Conservation (phyloP, 1,284 basidiomycete species). For the Apiotrichum mycotoxinovorans region DNA sequence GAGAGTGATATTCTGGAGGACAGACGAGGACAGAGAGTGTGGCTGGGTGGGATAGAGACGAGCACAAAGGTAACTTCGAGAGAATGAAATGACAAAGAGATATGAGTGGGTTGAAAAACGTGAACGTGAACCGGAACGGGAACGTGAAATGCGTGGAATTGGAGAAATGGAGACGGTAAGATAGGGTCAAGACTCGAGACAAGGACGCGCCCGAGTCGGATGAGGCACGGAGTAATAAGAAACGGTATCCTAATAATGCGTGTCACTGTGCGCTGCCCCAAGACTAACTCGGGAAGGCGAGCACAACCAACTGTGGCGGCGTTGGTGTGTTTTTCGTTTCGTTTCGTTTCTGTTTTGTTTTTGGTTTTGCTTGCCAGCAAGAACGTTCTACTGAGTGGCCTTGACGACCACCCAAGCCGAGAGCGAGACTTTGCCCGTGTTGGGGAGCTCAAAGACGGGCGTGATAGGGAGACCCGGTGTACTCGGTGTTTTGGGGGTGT, state of each 20-base stretch:
- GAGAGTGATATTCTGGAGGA: not conserved
- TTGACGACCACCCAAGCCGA: conserved; percentile 16
- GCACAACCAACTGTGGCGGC: not conserved
- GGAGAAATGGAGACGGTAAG: too few relatives aligned
- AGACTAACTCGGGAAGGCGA: too few relatives aligned
- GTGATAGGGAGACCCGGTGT: conserved; percentile 55
- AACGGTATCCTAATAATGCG: not conserved
- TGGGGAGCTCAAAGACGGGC: not conserved
- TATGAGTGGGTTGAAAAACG: too few relatives aligned
- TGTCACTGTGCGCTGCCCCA: not conserved
- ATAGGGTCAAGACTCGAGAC: too few relatives aligned
- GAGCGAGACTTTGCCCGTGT: conserved; percentile 5
- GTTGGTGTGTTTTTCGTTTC: not conserved
- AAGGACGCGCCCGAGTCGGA: too few relatives aligned
- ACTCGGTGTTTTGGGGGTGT: conserved; percentile 59
- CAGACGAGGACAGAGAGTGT: not conserved
- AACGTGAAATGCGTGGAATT: too few relatives aligned
- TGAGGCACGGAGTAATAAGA: not conserved
- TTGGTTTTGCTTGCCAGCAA: too few relatives aligned
- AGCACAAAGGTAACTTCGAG: too few relatives aligned
- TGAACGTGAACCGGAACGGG: too few relatives aligned
- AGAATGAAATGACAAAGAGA: too few relatives aligned
- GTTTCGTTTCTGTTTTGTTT: not conserved
- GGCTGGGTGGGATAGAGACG: not conserved
- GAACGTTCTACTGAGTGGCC: too few relatives aligned